Conservation (phyloP, 768 basidiomycete species). For the Galerina sulciceps region DNA sequence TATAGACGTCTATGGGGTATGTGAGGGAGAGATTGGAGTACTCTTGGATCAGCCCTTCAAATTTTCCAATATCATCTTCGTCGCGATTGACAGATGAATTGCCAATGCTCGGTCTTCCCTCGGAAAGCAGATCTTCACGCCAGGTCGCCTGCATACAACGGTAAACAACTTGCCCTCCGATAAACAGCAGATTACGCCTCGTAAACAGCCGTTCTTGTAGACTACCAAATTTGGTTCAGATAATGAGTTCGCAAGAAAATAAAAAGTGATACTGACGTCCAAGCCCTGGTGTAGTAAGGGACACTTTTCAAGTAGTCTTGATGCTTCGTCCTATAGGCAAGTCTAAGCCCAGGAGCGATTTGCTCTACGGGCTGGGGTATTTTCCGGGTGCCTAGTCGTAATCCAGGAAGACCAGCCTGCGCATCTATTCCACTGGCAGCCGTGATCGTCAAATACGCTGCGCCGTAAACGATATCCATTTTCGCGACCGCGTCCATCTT, state of each 20-base stretch:
- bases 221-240: background rate
- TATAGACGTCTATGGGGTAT: conserved; percentile 1
- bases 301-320: background rate
- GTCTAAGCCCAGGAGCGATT: conserved; percentile 2
- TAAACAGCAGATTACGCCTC: conserved; percentile 4
- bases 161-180: conserved; percentile 5
- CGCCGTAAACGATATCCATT: conserved; percentile 11
- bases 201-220: conserved; percentile 6
- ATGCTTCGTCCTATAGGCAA: background rate
- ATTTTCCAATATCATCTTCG: conserved; percentile 3
- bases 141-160: conserved; percentile 1
- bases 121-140: conserved; percentile 7
- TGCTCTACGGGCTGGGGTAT: conserved; percentile 1
- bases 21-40: conserved; percentile 3
- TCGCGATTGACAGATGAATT: background rate
- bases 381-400: background rate
- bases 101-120: background rate
- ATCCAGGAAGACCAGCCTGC: conserved; percentile 6
- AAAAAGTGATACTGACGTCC: conserved; percentile 2
- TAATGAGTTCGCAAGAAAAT: background rate
- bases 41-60: background rate
- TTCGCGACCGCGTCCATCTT: conserved; percentile 13
- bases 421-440: conserved; percentile 6
- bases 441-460: conserved; percentile 4
- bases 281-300: conserved; percentile 4